Evolutionary conservation across 306 rosid genomes (phyloP).

Genomic region (Sicyos baderoa): DNA sequence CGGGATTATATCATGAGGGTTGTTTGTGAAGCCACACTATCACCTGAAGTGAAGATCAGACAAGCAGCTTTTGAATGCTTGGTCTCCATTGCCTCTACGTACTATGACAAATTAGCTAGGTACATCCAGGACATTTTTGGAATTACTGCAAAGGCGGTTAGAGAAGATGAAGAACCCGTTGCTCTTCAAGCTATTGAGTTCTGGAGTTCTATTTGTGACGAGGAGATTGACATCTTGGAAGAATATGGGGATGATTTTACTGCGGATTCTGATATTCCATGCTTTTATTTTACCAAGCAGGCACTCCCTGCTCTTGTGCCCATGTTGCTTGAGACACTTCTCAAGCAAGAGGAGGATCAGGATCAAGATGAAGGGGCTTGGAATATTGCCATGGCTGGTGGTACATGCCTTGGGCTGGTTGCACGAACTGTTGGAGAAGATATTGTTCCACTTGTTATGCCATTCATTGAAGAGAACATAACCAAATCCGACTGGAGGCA

Average conservation of each 20-base stretch:
- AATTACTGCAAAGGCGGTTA: constrained; percentile 80
- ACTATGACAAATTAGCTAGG: constrained; percentile 72
- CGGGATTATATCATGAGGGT: constrained; percentile 80
- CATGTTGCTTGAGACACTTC: constrained; percentile 68
- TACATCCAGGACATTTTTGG: constrained; percentile 72
- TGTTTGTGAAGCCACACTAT: constrained; percentile 78
- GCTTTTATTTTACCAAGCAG: constrained; percentile 75
- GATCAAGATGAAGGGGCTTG: constrained; percentile 98
- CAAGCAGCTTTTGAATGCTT: constrained; percentile 89
- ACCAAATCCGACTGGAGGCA: constrained; percentile 89
- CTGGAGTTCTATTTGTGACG: constrained; percentile 95
- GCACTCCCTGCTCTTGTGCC: constrained; percentile 84
- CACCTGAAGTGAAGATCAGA: constrained; percentile 66
- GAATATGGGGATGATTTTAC: constrained; percentile 79
- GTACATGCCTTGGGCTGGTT: constrained; percentile 85
- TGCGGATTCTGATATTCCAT: constrained; percentile 72
- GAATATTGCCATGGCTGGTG: constrained; percentile 99
- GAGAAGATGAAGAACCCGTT: constrained; percentile 85
- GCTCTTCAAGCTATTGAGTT: constrained; percentile 90
- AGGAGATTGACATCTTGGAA: constrained; percentile 83
- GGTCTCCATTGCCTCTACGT: constrained; percentile 83
- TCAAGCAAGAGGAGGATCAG: constrained; percentile 91
- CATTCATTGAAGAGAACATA: constrained; percentile 82
- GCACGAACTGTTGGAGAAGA: constrained; percentile 90
- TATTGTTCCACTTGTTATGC: constrained; percentile 83